Conservation (phyloP, 2,329 filamentous ascomycete species). For the Didymellaceae sp. region DNA sequence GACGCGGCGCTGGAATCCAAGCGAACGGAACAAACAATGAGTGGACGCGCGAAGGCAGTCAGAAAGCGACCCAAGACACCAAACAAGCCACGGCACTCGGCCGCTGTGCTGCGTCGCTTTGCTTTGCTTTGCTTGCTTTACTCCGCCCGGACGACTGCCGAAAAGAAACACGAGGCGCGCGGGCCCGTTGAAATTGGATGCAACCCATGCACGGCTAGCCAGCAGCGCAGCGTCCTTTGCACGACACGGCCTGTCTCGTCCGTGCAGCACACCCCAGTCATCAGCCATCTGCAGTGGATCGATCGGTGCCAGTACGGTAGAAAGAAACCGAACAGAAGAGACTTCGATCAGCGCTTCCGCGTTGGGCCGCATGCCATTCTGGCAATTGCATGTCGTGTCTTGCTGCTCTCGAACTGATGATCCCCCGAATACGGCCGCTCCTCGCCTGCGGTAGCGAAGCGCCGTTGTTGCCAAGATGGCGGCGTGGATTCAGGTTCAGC, state of each 20-base stretch:
- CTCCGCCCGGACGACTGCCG: too few species aligned
- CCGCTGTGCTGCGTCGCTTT: slow-evolving; percentile 6
- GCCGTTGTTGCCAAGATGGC: background rate
- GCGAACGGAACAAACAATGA: slow-evolving; percentile 2
- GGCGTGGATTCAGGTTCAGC: background rate
- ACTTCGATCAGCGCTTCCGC: background rate
- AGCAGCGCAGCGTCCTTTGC: slow-evolving; percentile 11
- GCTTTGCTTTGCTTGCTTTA: slow-evolving; percentile 10
- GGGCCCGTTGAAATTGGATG: slow-evolving; percentile 26
- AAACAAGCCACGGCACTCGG: slow-evolving; percentile 5
- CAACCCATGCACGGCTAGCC: slow-evolving; percentile 9
- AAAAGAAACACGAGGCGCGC: slow-evolving; percentile 16
- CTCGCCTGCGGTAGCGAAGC: too few species aligned
- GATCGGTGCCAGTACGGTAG: too few species aligned
- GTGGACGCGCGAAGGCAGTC: background rate
- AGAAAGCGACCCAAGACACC: slow-evolving; percentile 16
- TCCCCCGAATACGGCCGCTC: too few species aligned
- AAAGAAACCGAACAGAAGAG: too few species aligned
- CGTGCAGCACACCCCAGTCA: background rate
- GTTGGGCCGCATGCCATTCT: slow-evolving; percentile 6
- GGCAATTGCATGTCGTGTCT: slow-evolving; percentile 11
- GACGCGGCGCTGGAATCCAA: slow-evolving; percentile 3
- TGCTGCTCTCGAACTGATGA: background rate
- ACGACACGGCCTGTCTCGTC: slow-evolving; percentile 6
- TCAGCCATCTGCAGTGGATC: background rate